phyloP scores from a whole-genome alignment of 176 grass and related monocot species.

The Bonia amplexicaulis region DNA sequence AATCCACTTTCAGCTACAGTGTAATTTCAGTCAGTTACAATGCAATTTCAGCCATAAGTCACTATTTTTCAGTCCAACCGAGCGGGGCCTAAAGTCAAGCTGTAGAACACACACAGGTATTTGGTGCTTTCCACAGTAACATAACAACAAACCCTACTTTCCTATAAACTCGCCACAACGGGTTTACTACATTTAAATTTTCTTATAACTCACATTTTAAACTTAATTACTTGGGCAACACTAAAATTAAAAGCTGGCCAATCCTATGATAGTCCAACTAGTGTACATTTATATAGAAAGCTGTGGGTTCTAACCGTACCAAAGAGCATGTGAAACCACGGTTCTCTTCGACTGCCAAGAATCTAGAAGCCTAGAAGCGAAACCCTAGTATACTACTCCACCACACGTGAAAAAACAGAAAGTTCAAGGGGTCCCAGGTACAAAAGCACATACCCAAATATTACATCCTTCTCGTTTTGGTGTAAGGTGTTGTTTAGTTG shows the following conservation, averaged over 20 bases:
- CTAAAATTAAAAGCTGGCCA: background rate
- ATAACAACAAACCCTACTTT: background rate
- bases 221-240: background rate
- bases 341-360: background rate
- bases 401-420: background rate
- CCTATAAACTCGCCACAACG: background rate
- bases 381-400: background rate
- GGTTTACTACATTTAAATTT: background rate
- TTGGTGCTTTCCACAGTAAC: background rate
- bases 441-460: slow-evolving; percentile 1
- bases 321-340: background rate
- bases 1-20: too few relatives aligned
- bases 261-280: background rate
- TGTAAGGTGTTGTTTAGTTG: too few relatives aligned
- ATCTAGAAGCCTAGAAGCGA: background rate
- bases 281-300: background rate
- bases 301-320: background rate
- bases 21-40: too few relatives aligned
- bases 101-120: too few relatives aligned
- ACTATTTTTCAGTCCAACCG: too few relatives aligned
- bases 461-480: too few relatives aligned
- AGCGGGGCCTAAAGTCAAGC: too few relatives aligned
- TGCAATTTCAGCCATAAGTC: too few relatives aligned
- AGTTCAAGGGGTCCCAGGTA: background rate
- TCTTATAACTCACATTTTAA: background rate